Evolutionary conservation across 768 basidiomycete genomes (phyloP).

Genomic region (Trametes cubensis): DNA sequence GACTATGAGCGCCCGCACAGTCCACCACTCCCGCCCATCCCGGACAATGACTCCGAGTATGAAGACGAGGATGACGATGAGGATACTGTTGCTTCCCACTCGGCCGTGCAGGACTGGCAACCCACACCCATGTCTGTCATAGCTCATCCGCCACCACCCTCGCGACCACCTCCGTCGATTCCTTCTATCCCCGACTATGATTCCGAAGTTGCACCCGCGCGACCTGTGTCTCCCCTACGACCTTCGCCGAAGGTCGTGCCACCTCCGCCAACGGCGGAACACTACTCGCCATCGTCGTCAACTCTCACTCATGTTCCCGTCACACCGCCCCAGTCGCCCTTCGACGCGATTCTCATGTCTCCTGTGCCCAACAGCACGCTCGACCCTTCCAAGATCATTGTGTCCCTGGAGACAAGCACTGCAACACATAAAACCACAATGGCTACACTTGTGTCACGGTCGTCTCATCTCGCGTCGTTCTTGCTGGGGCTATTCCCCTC

Average conservation of each 20-base stretch:
- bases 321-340: conserved; percentile 56
- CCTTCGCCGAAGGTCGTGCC: conserved; percentile 32
- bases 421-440: conserved; percentile 66
- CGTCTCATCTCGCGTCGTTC: conserved; percentile 60
- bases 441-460: conserved; percentile 65
- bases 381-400: conserved; percentile 64
- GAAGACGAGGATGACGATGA: conserved; percentile 27
- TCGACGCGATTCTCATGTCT: conserved; percentile 63
- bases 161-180: conserved; percentile 37
- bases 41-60: conserved; percentile 19
- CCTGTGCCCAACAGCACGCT: conserved; percentile 46
- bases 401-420: conserved; percentile 77
- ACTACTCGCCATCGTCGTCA: conserved; percentile 52
- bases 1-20: conserved; percentile 10
- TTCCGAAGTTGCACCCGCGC: conserved; percentile 20
- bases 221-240: conserved; percentile 22
- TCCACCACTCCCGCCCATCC: conserved; percentile 30
- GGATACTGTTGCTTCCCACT: conserved; percentile 14
- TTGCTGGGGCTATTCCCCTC: conserved; percentile 34
- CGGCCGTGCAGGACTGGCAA: conserved; percentile 47
- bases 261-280: conserved; percentile 36
- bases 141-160: conserved; percentile 35
- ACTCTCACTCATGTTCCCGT: conserved; percentile 45
- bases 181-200: conserved; percentile 20
- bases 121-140: conserved; percentile 58